phyloP scores from a whole-genome alignment of 306 rosid genomes.

The Trifolium dubium region DNA sequence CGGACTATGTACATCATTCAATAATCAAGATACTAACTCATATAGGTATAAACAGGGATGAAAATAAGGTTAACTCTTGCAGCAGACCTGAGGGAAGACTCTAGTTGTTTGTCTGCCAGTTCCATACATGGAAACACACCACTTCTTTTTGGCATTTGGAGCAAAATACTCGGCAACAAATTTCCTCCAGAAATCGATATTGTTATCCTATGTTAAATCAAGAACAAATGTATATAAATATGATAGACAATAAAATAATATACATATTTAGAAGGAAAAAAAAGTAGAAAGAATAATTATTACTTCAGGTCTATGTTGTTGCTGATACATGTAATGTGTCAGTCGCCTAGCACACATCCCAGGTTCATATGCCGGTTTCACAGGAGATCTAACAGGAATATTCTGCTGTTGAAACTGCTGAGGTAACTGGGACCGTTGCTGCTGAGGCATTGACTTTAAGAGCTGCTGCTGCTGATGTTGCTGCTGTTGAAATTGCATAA shows the following conservation, averaged over 20 bases:
- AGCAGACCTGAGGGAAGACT: slow-evolving; percentile 94
- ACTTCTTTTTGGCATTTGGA: slow-evolving; percentile 93
- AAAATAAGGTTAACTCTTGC: slow-evolving; percentile 39
- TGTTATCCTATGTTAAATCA: slow-evolving; percentile 71
- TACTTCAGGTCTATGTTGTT: slow-evolving; percentile 93
- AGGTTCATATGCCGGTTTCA: slow-evolving; percentile 85
- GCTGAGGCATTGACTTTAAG: slow-evolving; percentile 82
- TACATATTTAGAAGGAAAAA: slow-evolving; percentile 23
- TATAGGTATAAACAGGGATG: slow-evolving; percentile 41
- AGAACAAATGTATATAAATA: slow-evolving; percentile 36
- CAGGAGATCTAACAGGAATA: slow-evolving; percentile 76
- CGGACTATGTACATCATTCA: slow-evolving; percentile 23
- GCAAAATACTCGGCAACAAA: slow-evolving; percentile 93
- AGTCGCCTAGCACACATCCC: slow-evolving; percentile 96
- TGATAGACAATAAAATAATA: slow-evolving; percentile 5
- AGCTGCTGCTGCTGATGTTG: slow-evolving; percentile 94
- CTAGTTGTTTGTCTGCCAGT: slow-evolving; percentile 94
- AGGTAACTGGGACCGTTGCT: slow-evolving; percentile 75
- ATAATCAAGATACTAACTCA: slow-evolving; percentile 45
- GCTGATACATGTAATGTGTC: slow-evolving; percentile 91
- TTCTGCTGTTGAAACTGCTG: slow-evolving; percentile 88
- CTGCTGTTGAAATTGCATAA: slow-evolving; percentile 77
- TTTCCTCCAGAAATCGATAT: slow-evolving; percentile 96
- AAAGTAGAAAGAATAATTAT: slow-evolving; percentile 30
- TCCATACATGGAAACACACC: slow-evolving; percentile 99